Conservation (phyloP, 306 rosid species). For the Luffa aegyptiaca region DNA sequence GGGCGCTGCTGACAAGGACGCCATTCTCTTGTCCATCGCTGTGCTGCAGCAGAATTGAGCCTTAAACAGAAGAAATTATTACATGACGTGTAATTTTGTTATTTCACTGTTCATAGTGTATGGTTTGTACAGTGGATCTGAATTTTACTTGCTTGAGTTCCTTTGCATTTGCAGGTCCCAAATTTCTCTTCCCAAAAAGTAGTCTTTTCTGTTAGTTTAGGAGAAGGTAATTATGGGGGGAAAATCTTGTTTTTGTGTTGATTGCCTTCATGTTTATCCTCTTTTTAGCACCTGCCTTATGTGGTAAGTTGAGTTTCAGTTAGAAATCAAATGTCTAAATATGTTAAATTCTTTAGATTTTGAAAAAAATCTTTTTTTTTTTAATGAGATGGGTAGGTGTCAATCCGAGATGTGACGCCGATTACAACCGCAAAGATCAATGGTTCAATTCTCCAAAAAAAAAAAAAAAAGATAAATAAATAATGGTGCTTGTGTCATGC, state of each 20-base stretch:
- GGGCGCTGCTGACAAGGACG: slow-evolving; percentile 4
- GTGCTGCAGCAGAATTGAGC: background rate
- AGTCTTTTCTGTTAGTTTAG: background rate
- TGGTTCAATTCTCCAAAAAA: too few relatives aligned
- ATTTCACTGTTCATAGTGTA: background rate
- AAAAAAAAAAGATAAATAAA: too few relatives aligned
- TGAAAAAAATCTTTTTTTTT: too few relatives aligned
- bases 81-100: background rate
- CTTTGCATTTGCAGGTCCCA: background rate
- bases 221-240: background rate
- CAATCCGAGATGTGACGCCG: too few relatives aligned
- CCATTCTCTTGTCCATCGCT: background rate
- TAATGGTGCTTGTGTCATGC: too few relatives aligned
- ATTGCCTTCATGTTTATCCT: background rate
- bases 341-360: too few relatives aligned
- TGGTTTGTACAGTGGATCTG: background rate
- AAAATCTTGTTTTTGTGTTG: background rate
- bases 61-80: background rate
- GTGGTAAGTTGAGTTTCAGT: background rate
- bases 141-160: background rate
- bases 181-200: background rate
- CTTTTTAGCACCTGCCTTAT: background rate
- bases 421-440: too few relatives aligned
- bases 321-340: background rate
- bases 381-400: too few relatives aligned